Evolutionary conservation across 768 basidiomycete genomes (phyloP), one percentile per base, ranked within the genome.

Genomic region (Mycena maculata): DNA sequence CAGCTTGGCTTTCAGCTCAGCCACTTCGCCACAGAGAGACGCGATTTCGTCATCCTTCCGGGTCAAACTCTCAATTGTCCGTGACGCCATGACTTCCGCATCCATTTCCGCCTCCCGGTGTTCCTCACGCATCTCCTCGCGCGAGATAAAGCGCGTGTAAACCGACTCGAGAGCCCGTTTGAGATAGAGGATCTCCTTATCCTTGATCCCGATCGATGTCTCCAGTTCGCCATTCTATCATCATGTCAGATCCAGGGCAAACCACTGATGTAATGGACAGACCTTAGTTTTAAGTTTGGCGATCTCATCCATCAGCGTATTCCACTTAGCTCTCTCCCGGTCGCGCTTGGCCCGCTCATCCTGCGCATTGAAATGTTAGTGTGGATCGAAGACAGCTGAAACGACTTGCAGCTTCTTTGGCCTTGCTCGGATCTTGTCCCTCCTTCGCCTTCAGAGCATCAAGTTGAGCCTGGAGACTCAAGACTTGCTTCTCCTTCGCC

Each of bases 151-250:
- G n/a, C 92, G 86, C 13, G 90, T 90, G 76, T 94, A 94, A 6
- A 96, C 91, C 9, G 92, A 91, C 76, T 95, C 93, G 39, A 98
- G 81, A n/a, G 94, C 92, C 16, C 91, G 90, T 74, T 94, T 94
- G 41, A 96, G 84, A 72, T 91, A 93, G 0, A 85, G 70, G 36
- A 91, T 83, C 61, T 95, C 92, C 74, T 94, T 95, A 68, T 91
- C 87, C 73, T 90, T 92, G 59, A 81, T 78, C 5, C 76, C 77
- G 3, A 88, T 48, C 27, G 41, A 95, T 88, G 4, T 88, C 85
- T 49, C 86, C 86, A 30, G 82, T 83, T 90, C 88, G 3, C 77
- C 77, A 48, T 82, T 83, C 92, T 95, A 72, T 42, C 10, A 39
- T 0, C 62, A 25, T 23, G 50, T 49, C 30, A 57, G 44, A 22